Evolutionary conservation across 2,329 filamentous ascomycete genomes (phyloP).

Genomic region (Huntiella bhutanensis): DNA sequence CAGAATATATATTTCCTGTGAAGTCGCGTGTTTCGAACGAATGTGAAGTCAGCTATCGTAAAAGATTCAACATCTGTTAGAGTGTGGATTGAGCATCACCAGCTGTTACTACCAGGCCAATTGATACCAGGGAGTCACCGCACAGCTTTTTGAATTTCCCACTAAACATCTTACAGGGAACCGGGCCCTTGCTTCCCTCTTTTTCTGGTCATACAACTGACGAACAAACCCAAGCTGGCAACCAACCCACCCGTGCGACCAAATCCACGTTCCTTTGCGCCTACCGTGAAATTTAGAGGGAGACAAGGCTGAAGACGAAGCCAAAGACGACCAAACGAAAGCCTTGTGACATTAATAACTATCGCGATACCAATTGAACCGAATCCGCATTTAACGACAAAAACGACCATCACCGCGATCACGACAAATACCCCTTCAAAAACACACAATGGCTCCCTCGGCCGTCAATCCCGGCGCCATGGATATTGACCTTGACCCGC

Average conservation of each 20-base stretch:
- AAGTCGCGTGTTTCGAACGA: too few relatives aligned
- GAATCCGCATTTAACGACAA: not conserved
- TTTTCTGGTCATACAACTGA: too few relatives aligned
- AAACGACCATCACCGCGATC: not conserved
- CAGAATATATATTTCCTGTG: too few relatives aligned
- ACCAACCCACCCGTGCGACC: not conserved
- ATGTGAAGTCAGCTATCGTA: too few relatives aligned
- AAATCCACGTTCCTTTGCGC: constrained; percentile 5
- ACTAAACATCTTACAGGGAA: too few relatives aligned
- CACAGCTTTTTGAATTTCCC: too few relatives aligned
- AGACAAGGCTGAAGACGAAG: constrained; percentile 10
- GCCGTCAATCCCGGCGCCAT: constrained; percentile 22
- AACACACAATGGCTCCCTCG: constrained; percentile 30
- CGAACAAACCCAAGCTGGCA: not conserved
- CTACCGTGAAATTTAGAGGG: constrained; percentile 6
- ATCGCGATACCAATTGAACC: not conserved
- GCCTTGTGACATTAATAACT: not conserved
- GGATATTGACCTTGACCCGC: constrained; percentile 21
- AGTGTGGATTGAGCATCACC: too few relatives aligned
- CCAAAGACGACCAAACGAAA: not conserved
- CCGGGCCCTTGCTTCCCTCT: too few relatives aligned
- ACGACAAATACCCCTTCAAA: constrained; percentile 6
- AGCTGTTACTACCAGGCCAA: too few relatives aligned
- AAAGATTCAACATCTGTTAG: too few relatives aligned
- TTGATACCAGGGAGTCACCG: too few relatives aligned